Percentiles rank a stretch among this genome's conserved stretches.
Evolutionary conservation across 805 yeast genomes (phyloP).

Genomic region (Yarrowia yakushimensis): DNA sequence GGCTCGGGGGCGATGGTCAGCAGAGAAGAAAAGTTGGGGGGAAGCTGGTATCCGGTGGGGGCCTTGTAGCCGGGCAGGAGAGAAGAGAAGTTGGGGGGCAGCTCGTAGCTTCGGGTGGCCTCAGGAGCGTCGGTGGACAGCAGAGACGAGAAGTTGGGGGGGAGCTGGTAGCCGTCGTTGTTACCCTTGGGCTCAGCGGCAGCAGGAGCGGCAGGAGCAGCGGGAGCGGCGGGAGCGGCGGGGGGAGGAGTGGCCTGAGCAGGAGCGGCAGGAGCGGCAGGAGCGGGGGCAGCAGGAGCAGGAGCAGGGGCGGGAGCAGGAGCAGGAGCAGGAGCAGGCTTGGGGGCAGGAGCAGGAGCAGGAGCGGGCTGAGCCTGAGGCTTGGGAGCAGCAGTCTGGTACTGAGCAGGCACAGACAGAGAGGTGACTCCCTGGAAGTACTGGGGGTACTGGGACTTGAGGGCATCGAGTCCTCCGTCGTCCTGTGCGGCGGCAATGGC

Average conservation of each 20-base stretch:
- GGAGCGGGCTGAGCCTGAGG: constrained; percentile 14
- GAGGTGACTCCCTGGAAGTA: constrained; percentile 14
- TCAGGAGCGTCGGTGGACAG: neutral
- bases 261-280: too few species aligned
- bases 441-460: constrained; percentile 23
- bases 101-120: constrained; percentile 5
- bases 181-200: neutral
- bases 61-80: constrained; percentile 25
- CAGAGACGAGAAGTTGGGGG: constrained; percentile 7
- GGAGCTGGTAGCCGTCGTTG: constrained; percentile 8
- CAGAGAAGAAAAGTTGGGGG: constrained; percentile 12
- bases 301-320: constrained; percentile 6
- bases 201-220: neutral
- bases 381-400: constrained; percentile 18
- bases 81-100: constrained; percentile 16
- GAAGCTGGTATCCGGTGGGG: constrained; percentile 21
- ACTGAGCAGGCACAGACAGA: constrained; percentile 16
- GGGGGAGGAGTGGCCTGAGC: too few species aligned
- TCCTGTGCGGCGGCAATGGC: constrained; percentile 18
- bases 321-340: constrained; percentile 11
- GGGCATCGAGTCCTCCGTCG: constrained; percentile 23
- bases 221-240: neutral
- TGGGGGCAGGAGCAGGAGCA: constrained; percentile 18
- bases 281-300: neutral
- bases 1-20: neutral